Evolutionary conservation across 2,329 filamentous ascomycete species (phyloP), one percentile per base, ranked within the genome.

Genomic region (Spiromastix sp.): DNA sequence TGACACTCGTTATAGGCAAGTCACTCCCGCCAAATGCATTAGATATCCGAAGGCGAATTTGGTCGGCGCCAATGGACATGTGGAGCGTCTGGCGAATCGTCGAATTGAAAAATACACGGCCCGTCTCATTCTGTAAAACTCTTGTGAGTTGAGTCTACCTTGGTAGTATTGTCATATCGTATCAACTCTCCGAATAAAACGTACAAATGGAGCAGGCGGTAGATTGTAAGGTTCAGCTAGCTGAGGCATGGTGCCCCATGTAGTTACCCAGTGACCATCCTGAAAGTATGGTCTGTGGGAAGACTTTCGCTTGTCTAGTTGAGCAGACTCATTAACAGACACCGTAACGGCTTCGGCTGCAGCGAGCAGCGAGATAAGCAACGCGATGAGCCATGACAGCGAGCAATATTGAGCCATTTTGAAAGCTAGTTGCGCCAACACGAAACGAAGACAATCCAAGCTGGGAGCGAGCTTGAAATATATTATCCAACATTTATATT

Each of bases 31-130:
- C 77, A 44, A 82, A 81, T 0, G 69, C 71, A 49, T 83, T 82
- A 28, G 75, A 79, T 33, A 82, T 63, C 30, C 73, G 71, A 22
- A 82, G 56, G 7, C 78, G 72, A 41, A 81, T 66, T 15, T 72
- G 65, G 2, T 67, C 57, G 3, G 71, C 68, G 2, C 64, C 67
- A 4, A 77, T 63, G 5, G 74, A 73, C 44, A 77, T 60, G 43
- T 75, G 71, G 10, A 81, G 51, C 0, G 77, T 81, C 53, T 82
- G 78, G 2, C 78, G 74, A 42, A 82, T 66, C 0, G 78, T 81
- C 2, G 74, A 68, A 46, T 80, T 71, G 30, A 60, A 57, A 49
- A 81, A 79, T 4, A 75, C 67, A 6, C 15, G 24, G 8, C 16
- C 17, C 6, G 63, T 66, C 40, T 61, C 58, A 50, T 75, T 76